Conservation (phyloP, 2,329 filamentous ascomycete species). For the Mollisiaceae sp. region DNA sequence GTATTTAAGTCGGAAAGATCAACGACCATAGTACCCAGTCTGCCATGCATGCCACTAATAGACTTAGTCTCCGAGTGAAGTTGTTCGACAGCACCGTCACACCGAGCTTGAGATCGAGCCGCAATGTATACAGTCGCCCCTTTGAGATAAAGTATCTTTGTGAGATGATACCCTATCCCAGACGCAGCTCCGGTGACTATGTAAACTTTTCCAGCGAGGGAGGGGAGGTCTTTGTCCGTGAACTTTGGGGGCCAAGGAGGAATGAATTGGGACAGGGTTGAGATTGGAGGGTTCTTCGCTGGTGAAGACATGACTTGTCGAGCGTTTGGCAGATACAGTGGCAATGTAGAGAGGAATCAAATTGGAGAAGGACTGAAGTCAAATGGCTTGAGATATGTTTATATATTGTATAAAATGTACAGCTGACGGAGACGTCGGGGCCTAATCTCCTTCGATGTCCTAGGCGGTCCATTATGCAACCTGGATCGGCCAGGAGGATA, state of each 20-base stretch:
- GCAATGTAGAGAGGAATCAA: not conserved
- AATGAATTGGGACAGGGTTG: conserved; percentile 9
- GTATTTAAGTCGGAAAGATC: conserved; percentile 39
- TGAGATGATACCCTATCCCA: conserved; percentile 51
- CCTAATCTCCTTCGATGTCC: no score
- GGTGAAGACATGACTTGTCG: not conserved
- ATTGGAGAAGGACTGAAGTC: not conserved
- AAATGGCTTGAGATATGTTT: not conserved
- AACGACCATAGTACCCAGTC: conserved; percentile 25
- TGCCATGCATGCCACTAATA: conserved; percentile 29
- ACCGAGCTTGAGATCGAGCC: conserved; percentile 47
- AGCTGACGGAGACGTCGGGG: not conserved
- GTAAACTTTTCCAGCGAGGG: conserved; percentile 45
- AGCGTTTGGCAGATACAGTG: no score
- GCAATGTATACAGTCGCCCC: conserved; percentile 56
- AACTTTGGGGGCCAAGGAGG: conserved; percentile 14
- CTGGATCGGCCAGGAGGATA: not conserved
- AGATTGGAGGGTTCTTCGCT: not conserved
- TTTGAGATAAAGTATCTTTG: conserved; percentile 53
- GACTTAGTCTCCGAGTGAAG: conserved; percentile 43
- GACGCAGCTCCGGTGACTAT: conserved; percentile 49
- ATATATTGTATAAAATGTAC: not conserved
- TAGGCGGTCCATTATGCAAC: no score
- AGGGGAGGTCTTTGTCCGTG: conserved; percentile 40
- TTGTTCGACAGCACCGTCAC: conserved; percentile 35